Base-by-base conservation (phyloP, 352 stramenopile species). In the Phytophthora citrophthora region DNA sequence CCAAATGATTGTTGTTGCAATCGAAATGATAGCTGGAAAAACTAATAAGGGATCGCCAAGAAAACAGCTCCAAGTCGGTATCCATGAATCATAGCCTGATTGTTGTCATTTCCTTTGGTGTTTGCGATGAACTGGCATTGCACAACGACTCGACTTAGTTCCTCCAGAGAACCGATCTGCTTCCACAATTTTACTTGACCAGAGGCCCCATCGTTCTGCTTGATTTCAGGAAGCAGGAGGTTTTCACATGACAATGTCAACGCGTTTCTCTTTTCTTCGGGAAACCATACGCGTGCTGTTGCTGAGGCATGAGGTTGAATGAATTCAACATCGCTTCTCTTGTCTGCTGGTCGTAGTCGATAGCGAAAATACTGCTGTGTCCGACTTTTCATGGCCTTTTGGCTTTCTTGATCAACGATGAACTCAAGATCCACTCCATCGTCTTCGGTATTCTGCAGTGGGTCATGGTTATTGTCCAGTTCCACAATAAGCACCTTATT, bases 401-500 rank as follows among this genome's bases (percentile, higher is more conserved):
- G 69, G 3, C 64, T 79, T 3, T 60, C 56, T 13, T 77, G 9
- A 18, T 91, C 74, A 5, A 93, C 79, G 1, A 39, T 39, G 40
- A 74, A 90, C 5, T 74, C 60, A 7, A 90, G 18, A 15, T 72
- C 57, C 11, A 91, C 49, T 7, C 50, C 8, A 8, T 62, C 50
- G 11, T 34, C 41, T 24, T 61, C 23, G 31, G 43, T 31, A 2
- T 9, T 23, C 15, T 41, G 27, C n/a, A 26, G 18, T 3, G 29
- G 50, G 16, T 81, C 67, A 5, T 84, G 61, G 15, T 79, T 62
- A 15, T 67, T 56, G 18, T 72, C 47, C 6, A 92, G 70, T 53
- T 94, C 86, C 15, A 90, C 62, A 49, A 94, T 94, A 44, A 92
- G 54, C 4, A 64, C 54, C 24, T 81, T 90, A 58, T 81, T 80